These are phyloP conservation scores for Blepharisma japonicum DNA, from an alignment of 73 alveolate genomes.

Conservation along the genomic window DNA sequence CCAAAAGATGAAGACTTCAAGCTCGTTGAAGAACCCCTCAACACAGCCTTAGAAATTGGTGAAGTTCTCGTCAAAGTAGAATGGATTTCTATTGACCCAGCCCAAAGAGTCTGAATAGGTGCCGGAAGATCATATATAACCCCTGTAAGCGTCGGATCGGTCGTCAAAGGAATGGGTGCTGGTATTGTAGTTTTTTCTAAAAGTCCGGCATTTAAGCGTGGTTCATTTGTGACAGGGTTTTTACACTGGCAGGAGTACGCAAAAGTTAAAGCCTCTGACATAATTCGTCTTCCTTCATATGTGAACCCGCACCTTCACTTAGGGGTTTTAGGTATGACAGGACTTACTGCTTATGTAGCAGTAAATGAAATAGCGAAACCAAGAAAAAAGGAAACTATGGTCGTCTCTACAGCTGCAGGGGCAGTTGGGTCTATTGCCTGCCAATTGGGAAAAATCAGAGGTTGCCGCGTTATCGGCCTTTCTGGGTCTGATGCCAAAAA, in stretches of 20 bases:
- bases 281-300: slow-evolving; percentile 9
- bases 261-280: neutral
- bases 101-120: slow-evolving; percentile 11
- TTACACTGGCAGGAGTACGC: slow-evolving; percentile 23
- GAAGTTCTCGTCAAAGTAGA: slow-evolving; percentile 26
- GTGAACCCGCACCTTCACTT: neutral
- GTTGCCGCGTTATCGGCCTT: slow-evolving; percentile 28
- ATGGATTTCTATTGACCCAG: slow-evolving; percentile 26
- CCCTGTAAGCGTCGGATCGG: neutral
- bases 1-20: neutral
- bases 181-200: neutral
- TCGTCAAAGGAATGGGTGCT: slow-evolving; percentile 6
- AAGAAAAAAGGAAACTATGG: neutral
- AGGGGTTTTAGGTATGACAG: slow-evolving; percentile 17
- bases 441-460: slow-evolving; percentile 32
- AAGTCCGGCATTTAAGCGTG: neutral
- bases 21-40: neutral
- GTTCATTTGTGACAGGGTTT: neutral
- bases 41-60: slow-evolving; percentile 2
- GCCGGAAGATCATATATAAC: slow-evolving; percentile 1
- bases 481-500: slow-evolving; percentile 32
- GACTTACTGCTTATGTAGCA: slow-evolving; percentile 9
- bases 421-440: slow-evolving; percentile 36
- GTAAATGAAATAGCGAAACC: slow-evolving; percentile 6
- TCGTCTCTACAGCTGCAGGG: slow-evolving; percentile 42